Conservation (phyloP, 129 eudicot species). For the Artemisia tridentata region DNA sequence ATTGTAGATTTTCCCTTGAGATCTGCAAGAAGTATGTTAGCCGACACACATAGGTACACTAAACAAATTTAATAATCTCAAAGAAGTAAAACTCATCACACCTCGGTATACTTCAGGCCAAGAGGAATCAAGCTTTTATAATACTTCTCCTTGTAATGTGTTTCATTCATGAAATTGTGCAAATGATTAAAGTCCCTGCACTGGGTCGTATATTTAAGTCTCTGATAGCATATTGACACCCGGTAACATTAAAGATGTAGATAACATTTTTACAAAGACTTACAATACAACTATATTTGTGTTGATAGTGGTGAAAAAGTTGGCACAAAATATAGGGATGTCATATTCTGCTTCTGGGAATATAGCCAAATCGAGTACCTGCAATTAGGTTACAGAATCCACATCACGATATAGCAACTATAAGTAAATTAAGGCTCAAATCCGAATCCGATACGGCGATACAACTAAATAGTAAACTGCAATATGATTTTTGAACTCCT, state of each 20-base stretch:
- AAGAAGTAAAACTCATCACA: constrained; percentile 18
- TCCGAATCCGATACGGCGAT: neutral
- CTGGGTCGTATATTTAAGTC: constrained; percentile 1
- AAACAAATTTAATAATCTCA: neutral
- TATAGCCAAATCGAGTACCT: constrained; percentile 85
- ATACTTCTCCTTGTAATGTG: constrained; percentile 73
- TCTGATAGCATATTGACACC: neutral
- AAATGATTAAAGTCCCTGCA: constrained; percentile 91
- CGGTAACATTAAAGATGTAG: neutral
- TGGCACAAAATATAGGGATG: constrained; percentile 96
- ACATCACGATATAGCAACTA: constrained; percentile 21
- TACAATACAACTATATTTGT: constrained; percentile 82
- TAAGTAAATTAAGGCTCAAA: neutral
- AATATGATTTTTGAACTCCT: too few species aligned
- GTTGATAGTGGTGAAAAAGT: constrained; percentile 63
- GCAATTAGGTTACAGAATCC: constrained; percentile 24
- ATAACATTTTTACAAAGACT: constrained; percentile 31
- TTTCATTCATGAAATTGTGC: constrained; percentile 58
- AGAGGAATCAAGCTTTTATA: constrained; percentile 66
- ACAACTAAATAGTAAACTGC: too few species aligned
- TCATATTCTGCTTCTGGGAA: constrained; percentile 82
- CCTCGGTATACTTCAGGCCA: constrained; percentile 79
- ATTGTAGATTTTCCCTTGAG: too few species aligned
- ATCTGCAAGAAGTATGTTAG: too few species aligned
- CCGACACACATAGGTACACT: too few species aligned